A percentile compares a stretch with the other conserved stretches of the same genome.
phyloP scores from a whole-genome alignment of 495 filamentous ascomycete genomes.

The Penicillium pancosmium region DNA sequence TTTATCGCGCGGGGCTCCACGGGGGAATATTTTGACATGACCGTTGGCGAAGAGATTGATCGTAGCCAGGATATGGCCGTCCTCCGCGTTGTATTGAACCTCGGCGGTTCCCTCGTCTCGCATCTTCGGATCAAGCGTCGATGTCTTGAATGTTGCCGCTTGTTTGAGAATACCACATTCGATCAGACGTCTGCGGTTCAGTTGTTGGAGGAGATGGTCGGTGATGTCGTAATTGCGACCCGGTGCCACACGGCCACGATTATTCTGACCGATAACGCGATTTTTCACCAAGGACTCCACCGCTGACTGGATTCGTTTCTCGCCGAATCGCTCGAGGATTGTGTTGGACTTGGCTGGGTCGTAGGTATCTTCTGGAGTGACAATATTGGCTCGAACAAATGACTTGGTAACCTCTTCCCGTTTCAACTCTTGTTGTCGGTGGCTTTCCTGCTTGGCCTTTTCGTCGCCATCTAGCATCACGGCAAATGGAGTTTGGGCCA shows the following conservation, averaged over 20 bases:
- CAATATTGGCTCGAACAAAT: conserved; percentile 62
- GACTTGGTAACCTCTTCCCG: conserved; percentile 53
- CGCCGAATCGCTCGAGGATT: conserved; percentile 46
- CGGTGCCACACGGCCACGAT: conserved; percentile 54
- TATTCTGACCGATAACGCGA: conserved; percentile 61
- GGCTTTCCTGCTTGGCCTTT: conserved; percentile 8
- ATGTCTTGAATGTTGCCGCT: conserved; percentile 60
- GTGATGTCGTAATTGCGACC: conserved; percentile 61
- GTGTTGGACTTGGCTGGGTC: conserved; percentile 40
- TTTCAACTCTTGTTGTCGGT: conserved; percentile 20
- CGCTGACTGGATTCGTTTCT: conserved; percentile 54
- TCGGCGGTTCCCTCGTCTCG: conserved; percentile 31
- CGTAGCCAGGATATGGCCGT: conserved; percentile 71
- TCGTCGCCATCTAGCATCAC: conserved; percentile 7
- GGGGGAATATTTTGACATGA: conserved; percentile 55
- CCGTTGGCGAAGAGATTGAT: conserved; percentile 67
- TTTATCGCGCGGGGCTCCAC: conserved; percentile 64
- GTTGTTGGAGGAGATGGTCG: conserved; percentile 52
- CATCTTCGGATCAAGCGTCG: conserved; percentile 57
- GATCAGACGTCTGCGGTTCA: conserved; percentile 50
- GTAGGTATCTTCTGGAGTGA: conserved; percentile 55
- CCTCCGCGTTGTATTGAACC: conserved; percentile 43
- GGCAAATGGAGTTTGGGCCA: conserved; percentile 44
- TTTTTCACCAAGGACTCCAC: conserved; percentile 59
- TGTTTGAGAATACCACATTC: conserved; percentile 51